Conservation (phyloP, 1,284 basidiomycete species). For the Coniophora puteana region DNA sequence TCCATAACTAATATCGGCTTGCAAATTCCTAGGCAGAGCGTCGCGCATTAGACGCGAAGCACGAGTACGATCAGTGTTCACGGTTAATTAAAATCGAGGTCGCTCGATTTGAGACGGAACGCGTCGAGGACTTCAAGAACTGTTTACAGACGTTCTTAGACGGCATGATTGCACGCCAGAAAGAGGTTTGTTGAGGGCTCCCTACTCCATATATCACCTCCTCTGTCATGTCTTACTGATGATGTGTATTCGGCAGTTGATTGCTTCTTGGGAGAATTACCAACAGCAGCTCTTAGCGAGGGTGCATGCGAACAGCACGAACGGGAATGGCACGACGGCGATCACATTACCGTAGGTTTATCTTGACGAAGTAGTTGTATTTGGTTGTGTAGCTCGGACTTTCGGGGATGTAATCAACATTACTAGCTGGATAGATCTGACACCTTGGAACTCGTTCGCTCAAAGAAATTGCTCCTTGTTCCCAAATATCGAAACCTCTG, state of each 20-base stretch:
- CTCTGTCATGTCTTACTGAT: neutral
- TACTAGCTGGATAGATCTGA: too few species aligned
- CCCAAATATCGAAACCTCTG: too few species aligned
- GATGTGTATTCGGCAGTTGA: constrained; percentile 40
- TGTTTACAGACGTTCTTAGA: constrained; percentile 76
- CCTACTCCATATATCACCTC: neutral
- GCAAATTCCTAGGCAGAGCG: constrained; percentile 61
- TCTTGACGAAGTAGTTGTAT: too few species aligned
- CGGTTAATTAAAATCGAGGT: constrained; percentile 89
- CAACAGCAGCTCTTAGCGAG: constrained; percentile 66
- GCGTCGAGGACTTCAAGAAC: constrained; percentile 85
- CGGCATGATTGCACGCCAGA: constrained; percentile 80
- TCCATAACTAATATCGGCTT: too few species aligned
- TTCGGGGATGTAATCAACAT: too few species aligned
- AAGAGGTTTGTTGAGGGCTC: constrained; percentile 55
- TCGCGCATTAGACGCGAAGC: constrained; percentile 73
- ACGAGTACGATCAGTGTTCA: constrained; percentile 87
- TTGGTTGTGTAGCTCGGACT: too few species aligned
- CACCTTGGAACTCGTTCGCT: too few species aligned
- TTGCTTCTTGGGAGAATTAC: constrained; percentile 70
- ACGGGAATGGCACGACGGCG: too few species aligned
- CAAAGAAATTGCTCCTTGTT: too few species aligned
- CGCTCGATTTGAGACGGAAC: constrained; percentile 90
- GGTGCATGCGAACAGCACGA: too few species aligned
- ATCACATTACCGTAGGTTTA: too few species aligned